Evolutionary conservation across 805 yeast genomes (phyloP).

Genomic region (Kodamaea kakaduensis): DNA sequence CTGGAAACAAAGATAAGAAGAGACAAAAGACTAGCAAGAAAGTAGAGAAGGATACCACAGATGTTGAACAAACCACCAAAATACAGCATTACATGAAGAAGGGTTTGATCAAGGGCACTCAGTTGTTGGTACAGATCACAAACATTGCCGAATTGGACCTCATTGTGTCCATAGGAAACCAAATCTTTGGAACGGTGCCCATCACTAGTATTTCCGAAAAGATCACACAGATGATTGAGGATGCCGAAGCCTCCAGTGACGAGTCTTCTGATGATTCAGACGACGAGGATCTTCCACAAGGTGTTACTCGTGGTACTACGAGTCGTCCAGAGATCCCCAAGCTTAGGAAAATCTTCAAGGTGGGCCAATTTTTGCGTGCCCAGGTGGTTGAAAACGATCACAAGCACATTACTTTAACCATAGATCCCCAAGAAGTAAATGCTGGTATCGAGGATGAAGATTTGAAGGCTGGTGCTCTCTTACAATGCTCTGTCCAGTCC

Average conservation of each 20-base stretch:
- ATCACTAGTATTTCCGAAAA: slow-evolving; percentile 67
- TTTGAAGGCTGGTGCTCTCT: slow-evolving; percentile 51
- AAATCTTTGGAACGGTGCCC: slow-evolving; percentile 73
- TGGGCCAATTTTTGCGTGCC: slow-evolving; percentile 89
- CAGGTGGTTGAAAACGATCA: slow-evolving; percentile 55
- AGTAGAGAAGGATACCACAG: slow-evolving; percentile 17
- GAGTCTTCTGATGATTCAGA: slow-evolving; percentile 30
- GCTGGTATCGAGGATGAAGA: slow-evolving; percentile 60
- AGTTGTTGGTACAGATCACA: slow-evolving; percentile 72
- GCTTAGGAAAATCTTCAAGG: slow-evolving; percentile 48
- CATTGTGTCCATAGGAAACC: slow-evolving; percentile 72
- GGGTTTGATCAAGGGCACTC: slow-evolving; percentile 64
- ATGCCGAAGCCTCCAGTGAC: slow-evolving; percentile 40
- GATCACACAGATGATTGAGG: slow-evolving; percentile 54
- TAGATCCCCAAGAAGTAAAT: slow-evolving; percentile 75
- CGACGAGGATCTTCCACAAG: slow-evolving; percentile 33
- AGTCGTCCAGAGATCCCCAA: slow-evolving; percentile 49
- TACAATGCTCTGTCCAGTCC: slow-evolving; percentile 76
- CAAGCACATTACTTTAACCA: slow-evolving; percentile 64
- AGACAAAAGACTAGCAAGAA: slow-evolving; percentile 17
- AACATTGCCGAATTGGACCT: slow-evolving; percentile 60
- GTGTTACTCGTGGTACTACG: slow-evolving; percentile 19
- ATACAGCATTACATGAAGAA: slow-evolving; percentile 63
- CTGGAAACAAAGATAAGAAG: slow-evolving; percentile 23
- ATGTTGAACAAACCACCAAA: slow-evolving; percentile 33